phyloP scores from a whole-genome alignment of 805 yeast species.

The Cyberlindnera xylosilytica region DNA sequence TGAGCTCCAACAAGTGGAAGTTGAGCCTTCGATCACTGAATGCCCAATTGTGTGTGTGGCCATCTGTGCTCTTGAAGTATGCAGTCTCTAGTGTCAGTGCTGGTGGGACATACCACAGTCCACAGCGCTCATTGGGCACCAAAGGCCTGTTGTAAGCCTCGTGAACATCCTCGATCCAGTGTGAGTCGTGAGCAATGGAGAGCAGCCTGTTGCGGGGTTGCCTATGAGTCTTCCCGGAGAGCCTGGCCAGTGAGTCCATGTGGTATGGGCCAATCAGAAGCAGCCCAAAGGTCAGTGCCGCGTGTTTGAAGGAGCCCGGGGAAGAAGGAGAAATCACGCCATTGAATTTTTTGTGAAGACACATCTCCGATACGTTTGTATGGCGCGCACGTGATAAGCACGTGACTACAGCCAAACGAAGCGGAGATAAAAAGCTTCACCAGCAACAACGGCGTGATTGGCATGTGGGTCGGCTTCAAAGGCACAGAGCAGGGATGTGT shows the following conservation, averaged over 20 bases:
- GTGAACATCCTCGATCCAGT: slow-evolving; percentile 43
- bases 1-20: slow-evolving; percentile 57
- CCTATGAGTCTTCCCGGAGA: slow-evolving; percentile 23
- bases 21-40: slow-evolving; percentile 74
- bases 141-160: slow-evolving; percentile 39
- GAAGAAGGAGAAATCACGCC: neutral
- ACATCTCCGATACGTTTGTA: neutral
- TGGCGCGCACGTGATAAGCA: slow-evolving; percentile 2
- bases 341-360: neutral
- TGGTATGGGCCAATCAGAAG: neutral
- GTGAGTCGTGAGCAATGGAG: slow-evolving; percentile 65
- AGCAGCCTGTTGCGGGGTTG: slow-evolving; percentile 59
- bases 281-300: too few relatives aligned
- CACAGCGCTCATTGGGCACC: slow-evolving; percentile 82
- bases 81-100: slow-evolving; percentile 39
- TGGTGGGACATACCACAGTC: slow-evolving; percentile 75
- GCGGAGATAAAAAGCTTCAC: neutral
- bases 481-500: too few relatives aligned
- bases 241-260: neutral
- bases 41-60: slow-evolving; percentile 79
- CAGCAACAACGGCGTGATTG: too few relatives aligned
- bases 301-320: too few relatives aligned
- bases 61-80: slow-evolving; percentile 90
- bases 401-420: slow-evolving; percentile 5
- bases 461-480: too few relatives aligned